Base-by-base conservation (phyloP, 2,329 filamentous ascomycete genomes). In the Pezicula neosporulosa region DNA sequence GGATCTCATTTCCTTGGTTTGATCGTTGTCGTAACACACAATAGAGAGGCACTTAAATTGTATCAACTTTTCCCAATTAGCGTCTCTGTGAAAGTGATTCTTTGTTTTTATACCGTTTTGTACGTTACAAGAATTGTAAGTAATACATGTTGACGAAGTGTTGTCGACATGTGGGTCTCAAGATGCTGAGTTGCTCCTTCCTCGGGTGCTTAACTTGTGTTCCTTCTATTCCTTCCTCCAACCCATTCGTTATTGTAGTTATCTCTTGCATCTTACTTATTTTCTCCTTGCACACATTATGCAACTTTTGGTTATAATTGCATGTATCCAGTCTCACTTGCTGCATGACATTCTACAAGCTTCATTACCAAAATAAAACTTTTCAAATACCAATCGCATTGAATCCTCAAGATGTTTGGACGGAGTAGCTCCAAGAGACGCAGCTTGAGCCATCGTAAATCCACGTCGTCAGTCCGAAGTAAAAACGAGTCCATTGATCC, bases 401-500 rank as follows among this genome's bases (percentile, higher is more conserved):
- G 45, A 41, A 59, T 59, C 52, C 35, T 28, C 21, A 56, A 53
- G 33, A 66, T 66, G 64, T 54, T 61, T 50, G 57, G 60, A 44
- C 58, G 62, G 48, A 78, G 76, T 53, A 80, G 73, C 60, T 73
- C 63, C 58, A 67, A 60, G 61, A 72, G 64, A 62, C 12, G 12
- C 27, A 44, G 42, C 15, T 68, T 81, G 21, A 66, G 69, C 58
- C 76, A 74, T 57, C 78, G 75, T 63, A 83, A 80, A 61, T 83
- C 80, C 6, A 72, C 72, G n/a, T 73, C 70, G 52, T 78, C 78
- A 33, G 67, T 73, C 28, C 72, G 72, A 46, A 72, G 73, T 28
- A 69, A 70, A 52, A 66, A 79, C 18, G 72, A 78, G 46, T 70
- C 76, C 47, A 77, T 83, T 42, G 69, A 76, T 57, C 76, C 77